phyloP scores from a whole-genome alignment of 2,329 filamentous ascomycete species.

The Dactylellina haptotyla region DNA sequence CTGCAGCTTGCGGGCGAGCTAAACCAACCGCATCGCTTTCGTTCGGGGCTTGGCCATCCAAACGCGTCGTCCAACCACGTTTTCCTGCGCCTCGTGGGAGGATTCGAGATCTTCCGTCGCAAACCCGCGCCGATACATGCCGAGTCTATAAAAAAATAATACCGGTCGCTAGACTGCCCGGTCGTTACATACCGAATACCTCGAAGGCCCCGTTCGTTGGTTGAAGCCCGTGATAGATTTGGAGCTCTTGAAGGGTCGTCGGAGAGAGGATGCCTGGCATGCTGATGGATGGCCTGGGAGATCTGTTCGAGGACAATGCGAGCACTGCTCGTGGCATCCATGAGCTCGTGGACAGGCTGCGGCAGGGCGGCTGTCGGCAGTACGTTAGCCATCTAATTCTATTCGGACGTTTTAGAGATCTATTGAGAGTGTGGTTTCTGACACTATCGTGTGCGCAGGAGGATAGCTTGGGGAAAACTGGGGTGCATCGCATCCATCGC shows the following conservation, averaged over 20 bases:
- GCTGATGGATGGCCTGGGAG: slow-evolving; percentile 50
- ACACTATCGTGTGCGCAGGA: slow-evolving; percentile 65
- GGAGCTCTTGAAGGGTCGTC: no score
- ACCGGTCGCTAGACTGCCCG: neutral
- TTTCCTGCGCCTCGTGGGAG: neutral
- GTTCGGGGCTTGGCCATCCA: neutral
- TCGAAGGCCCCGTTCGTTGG: neutral
- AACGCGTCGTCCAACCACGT: slow-evolving; percentile 4
- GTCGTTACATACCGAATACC: slow-evolving; percentile 2
- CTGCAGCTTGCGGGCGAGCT: slow-evolving; percentile 7
- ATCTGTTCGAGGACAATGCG: slow-evolving; percentile 51
- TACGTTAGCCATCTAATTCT: slow-evolving; percentile 23
- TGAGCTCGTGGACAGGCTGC: slow-evolving; percentile 56
- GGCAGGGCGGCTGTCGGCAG: slow-evolving; percentile 57
- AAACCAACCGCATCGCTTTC: neutral
- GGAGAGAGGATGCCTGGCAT: slow-evolving; percentile 32
- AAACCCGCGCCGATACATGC: neutral
- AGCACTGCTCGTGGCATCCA: slow-evolving; percentile 55
- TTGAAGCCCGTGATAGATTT: no score
- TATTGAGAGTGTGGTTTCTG: neutral
- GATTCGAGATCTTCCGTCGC: slow-evolving; percentile 8
- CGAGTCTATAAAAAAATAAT: neutral
- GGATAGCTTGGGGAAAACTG: slow-evolving; percentile 85
- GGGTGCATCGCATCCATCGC: slow-evolving; percentile 86
- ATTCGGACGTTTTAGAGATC: neutral